phyloP scores from a whole-genome alignment of 805 yeast species.

The Cyberlindnera maritima region DNA sequence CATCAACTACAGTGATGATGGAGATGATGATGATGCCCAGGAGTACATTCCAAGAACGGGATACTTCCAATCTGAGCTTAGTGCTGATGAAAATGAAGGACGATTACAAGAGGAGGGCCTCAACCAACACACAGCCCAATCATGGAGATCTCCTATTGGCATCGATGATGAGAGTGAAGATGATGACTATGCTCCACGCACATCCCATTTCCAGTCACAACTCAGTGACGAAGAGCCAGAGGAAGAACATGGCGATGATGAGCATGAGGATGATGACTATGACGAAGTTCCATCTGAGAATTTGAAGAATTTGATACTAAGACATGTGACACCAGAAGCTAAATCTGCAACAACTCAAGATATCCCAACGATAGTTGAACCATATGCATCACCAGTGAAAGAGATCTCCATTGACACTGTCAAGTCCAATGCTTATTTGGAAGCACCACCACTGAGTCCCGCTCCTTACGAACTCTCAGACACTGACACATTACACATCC shows the following conservation, averaged over 20 bases:
- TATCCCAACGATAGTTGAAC: neutral
- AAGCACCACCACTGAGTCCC: slow-evolving; percentile 15
- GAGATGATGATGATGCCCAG: slow-evolving; percentile 5
- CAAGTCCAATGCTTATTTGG: neutral
- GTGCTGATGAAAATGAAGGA: neutral
- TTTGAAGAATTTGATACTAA: neutral
- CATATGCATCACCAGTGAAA: neutral
- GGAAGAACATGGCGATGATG: neutral
- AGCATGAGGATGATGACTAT: neutral
- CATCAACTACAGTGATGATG: slow-evolving; percentile 4
- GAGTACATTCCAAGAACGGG: slow-evolving; percentile 7
- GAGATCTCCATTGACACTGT: slow-evolving; percentile 11
- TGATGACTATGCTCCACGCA: slow-evolving; percentile 8
- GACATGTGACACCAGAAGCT: neutral
- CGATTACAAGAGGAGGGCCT: neutral
- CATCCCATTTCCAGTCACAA: slow-evolving; percentile 11
- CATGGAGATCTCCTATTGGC: neutral
- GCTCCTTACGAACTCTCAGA: slow-evolving; percentile 19
- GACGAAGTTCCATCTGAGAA: neutral
- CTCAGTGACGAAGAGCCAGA: neutral
- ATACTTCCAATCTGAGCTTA: slow-evolving; percentile 1
- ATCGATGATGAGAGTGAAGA: slow-evolving; percentile 11
- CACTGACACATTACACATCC: slow-evolving; percentile 25
- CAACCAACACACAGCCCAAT: no score
- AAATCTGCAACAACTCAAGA: neutral